Evolutionary conservation across 2,329 filamentous ascomycete genomes (phyloP), one percentile per base, ranked within the genome.

Genomic region (Cytospora leucostoma): DNA sequence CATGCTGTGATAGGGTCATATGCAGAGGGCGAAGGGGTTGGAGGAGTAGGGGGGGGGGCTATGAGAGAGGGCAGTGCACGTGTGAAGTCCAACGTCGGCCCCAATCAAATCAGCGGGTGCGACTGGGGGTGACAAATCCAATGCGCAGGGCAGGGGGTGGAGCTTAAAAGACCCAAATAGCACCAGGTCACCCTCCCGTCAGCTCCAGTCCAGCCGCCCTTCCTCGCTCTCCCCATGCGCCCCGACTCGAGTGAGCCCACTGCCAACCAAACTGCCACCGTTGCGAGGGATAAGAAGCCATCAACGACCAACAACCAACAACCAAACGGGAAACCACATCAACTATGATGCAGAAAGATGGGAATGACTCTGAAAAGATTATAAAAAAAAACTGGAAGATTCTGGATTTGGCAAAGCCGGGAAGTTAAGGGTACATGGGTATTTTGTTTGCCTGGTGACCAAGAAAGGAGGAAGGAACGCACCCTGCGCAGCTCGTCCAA

Each of bases 401-500:
- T n/a, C n/a, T n/a, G n/a, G n/a, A n/a, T n/a, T 32, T 19, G 47
- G 21, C n/a, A 40, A 59, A 19, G 47, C 11, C 47, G 33, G 49
- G 37, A 37, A 50, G 27, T 27, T 27, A 27, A 13, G 19, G 11
- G 21, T n/a, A n/a, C n/a, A n/a, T 32, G 37, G 35, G 38, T 17
- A 33, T 15, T 40, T 11, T 49, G 55, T 37, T 56, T 50, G 56
- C 6, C 35, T 33, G 47, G 27, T 47, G 32, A 34, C 35, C 27
- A 34, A 51, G 17, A 38, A 53, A 15, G 12, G 19, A 35, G 44
- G 49, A 37, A 64, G 56, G 15, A 47, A 80, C 91, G 84, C 82
- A 98, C 94, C 87, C 89, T 84, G 77, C 88, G 89, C 82, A 99
- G 82, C 76, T 97, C 92, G 69, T 94, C 87, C 72, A 99, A 80